These are phyloP conservation scores for Zizania latifolia DNA, from an alignment of 176 grass and related monocot genomes.

Conservation along the genomic window DNA sequence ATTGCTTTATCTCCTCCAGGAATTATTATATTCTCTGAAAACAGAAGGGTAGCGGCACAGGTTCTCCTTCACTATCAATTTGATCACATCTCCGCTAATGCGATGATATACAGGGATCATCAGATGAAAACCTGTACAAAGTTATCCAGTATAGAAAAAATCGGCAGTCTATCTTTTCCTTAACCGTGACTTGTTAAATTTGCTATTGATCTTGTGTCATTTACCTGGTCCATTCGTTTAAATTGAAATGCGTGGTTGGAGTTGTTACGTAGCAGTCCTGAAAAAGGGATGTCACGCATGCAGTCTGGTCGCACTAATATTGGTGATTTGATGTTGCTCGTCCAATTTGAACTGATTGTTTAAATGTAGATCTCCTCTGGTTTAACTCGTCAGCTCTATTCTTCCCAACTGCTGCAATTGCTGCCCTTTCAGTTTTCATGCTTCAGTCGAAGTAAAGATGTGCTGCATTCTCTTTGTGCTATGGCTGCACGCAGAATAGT, in stretches of 20 bases:
- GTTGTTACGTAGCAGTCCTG: neutral
- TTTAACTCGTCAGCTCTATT: neutral
- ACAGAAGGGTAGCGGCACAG: neutral
- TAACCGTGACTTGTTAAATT: neutral
- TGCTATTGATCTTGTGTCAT: slow-evolving; percentile 29
- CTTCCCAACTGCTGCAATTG: neutral
- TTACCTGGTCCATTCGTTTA: slow-evolving; percentile 33
- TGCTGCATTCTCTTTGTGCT: neutral
- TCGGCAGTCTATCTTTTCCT: neutral
- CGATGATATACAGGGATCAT: slow-evolving; percentile 15
- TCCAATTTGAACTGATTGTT: neutral
- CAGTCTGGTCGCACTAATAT: neutral
- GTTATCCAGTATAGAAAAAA: slow-evolving; percentile 25
- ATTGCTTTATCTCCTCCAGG: slow-evolving; percentile 18
- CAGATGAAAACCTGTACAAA: slow-evolving; percentile 31
- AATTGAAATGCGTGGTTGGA: neutral
- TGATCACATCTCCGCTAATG: neutral
- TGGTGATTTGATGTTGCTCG: neutral
- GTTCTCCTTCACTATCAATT: neutral
- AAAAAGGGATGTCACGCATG: slow-evolving; percentile 10
- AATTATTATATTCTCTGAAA: slow-evolving; percentile 49
- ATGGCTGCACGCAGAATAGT: neutral
- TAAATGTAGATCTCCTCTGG: neutral
- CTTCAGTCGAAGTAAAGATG: no score
- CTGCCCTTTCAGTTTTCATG: neutral